Conservation (phyloP, 1,139 yeast genomes). For the Protomyces gravidus region DNA sequence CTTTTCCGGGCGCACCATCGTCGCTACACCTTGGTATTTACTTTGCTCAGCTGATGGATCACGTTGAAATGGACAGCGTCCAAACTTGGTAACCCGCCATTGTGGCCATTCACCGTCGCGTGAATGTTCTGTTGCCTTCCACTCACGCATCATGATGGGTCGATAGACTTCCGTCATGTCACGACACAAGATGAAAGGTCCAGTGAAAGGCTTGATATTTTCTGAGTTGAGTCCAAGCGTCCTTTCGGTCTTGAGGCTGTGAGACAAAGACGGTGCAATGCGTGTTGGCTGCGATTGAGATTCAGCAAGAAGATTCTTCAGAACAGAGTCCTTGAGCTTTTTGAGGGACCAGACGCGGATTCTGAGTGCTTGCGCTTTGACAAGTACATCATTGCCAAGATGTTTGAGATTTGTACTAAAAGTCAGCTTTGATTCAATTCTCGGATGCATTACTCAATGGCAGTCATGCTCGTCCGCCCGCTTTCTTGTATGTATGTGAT, state of each 20-base stretch:
- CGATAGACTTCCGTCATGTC: constrained; percentile 75
- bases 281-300: constrained; percentile 35
- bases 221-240: constrained; percentile 82
- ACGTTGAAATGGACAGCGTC: constrained; percentile 66
- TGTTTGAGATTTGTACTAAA: constrained; percentile 37
- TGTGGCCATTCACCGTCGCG: constrained; percentile 54
- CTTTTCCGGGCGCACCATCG: constrained; percentile 17
- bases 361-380: constrained; percentile 56
- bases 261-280: constrained; percentile 22
- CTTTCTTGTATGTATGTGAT: too few relatives aligned
- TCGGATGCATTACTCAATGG: neutral
- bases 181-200: constrained; percentile 71
- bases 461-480: too few relatives aligned
- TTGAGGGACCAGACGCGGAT: constrained; percentile 86
- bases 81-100: constrained; percentile 40
- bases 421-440: too few relatives aligned
- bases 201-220: constrained; percentile 75
- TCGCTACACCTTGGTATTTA: constrained; percentile 38
- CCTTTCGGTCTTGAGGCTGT: constrained; percentile 65
- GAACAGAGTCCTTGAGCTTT: constrained; percentile 59
- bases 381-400: constrained; percentile 56
- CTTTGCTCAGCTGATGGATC: constrained; percentile 43
- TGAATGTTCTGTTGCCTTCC: constrained; percentile 50
- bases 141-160: constrained; percentile 80
- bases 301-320: constrained; percentile 62